Base-by-base conservation (phyloP, 2,329 filamentous ascomycete species). In the Aspergillus phoenicis region DNA sequence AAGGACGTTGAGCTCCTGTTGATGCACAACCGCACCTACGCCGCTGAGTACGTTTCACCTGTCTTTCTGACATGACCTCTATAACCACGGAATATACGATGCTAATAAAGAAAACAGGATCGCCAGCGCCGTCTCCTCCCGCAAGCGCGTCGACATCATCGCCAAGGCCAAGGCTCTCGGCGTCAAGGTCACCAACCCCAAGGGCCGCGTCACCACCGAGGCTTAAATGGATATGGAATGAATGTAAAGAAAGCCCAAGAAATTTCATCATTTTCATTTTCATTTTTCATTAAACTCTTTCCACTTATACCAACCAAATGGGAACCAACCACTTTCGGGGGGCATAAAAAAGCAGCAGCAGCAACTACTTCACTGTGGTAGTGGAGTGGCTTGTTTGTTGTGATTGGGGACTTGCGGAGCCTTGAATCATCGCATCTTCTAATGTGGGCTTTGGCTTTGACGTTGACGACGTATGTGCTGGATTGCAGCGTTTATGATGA, bases 1-100 rank as follows among this genome's bases (percentile, higher is more conserved):
- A 87, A 89, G 81, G 95, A 99, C 75, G 89, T 99, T 78, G 94
- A 99, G 83, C 90, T 99, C 68, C 89, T 99, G 78, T 87, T 99
- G 76, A 99, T 99, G 95, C 95, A 99, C 91, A 98, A 98, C 91
- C 90, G 90, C 81, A 96, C 93, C 83, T 97, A 91, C 84, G 95
- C 95, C 80, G 95, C 95, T 80, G 95, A 99, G 93, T 97, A 93
- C 75, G 92, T 87, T 33, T 15, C 54, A 26, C 5, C 43, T 43
- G 36, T 11, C 48, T 51, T 20, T 2, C 20, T 20, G 20, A 20
- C 20, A 20, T 20, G 20, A 20, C 20, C 20, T 20, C 20, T 20
- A 20, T 20, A 20, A 20, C 20, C 20, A 20, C 2, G 20, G 20
- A 20, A 20, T 20, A 20, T 20, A 20, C 20, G 2, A 20, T 20